phyloP scores from a whole-genome alignment of 768 basidiomycete genomes.

The Trametopsis cervina region DNA sequence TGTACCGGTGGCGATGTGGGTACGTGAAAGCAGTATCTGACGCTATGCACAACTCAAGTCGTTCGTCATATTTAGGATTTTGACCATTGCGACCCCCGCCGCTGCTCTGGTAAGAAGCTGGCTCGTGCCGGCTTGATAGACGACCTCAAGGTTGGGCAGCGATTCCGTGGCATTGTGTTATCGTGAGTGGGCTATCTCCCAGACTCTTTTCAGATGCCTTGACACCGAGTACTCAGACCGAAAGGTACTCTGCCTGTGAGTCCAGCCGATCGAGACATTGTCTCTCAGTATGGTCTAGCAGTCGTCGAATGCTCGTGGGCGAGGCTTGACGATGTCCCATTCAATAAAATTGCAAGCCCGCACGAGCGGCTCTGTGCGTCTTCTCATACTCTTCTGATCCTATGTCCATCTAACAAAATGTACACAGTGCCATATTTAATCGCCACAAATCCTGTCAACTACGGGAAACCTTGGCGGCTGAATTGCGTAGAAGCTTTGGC shows the following conservation, averaged over 20 bases:
- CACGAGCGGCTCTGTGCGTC: constrained; percentile 82
- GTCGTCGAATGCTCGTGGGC: constrained; percentile 99
- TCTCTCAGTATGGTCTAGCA: constrained; percentile 70
- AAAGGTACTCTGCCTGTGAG: constrained; percentile 74
- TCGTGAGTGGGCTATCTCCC: constrained; percentile 53
- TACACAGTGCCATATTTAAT: constrained; percentile 87
- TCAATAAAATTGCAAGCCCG: constrained; percentile 87
- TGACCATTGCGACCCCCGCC: constrained; percentile 91
- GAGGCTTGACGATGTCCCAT: constrained; percentile 89
- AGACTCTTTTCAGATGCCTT: background rate
- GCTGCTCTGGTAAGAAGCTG: constrained; percentile 87
- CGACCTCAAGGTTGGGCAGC: constrained; percentile 74
- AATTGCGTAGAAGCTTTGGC: constrained; percentile 95
- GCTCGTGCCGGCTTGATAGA: constrained; percentile 78
- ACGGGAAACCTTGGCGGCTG: constrained; percentile 93
- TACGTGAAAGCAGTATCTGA: constrained; percentile 43
- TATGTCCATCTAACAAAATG: background rate
- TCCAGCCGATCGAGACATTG: constrained; percentile 77
- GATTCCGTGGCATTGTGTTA: constrained; percentile 89
- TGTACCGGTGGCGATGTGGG: constrained; percentile 96
- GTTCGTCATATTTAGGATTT: no score
- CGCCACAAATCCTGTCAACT: constrained; percentile 96
- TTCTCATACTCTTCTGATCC: background rate
- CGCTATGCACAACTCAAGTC: constrained; percentile 4
- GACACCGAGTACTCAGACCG: constrained; percentile 55